Percentiles rank a stretch among this genome's conserved stretches.
phyloP scores from a whole-genome alignment of 2,329 filamentous ascomycete genomes.

The Coleophoma eucalyptorum region DNA sequence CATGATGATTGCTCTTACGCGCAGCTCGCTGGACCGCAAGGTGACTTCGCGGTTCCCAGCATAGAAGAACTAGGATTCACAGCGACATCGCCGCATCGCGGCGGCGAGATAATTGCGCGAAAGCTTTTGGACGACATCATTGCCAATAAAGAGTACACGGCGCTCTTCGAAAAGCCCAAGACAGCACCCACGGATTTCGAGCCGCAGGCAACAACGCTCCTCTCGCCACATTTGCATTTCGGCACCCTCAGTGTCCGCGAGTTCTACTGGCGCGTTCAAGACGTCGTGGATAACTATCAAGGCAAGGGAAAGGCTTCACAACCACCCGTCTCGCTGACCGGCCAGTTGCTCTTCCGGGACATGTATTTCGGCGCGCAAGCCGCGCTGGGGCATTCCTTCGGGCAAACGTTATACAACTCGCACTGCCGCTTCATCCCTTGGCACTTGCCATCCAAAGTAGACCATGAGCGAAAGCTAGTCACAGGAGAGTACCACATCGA shows the following conservation, averaged over 20 bases:
- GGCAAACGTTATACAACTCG: slow-evolving; percentile 61
- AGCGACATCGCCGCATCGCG: slow-evolving; percentile 63
- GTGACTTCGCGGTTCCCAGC: slow-evolving; percentile 68
- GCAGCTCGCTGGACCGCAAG: slow-evolving; percentile 60
- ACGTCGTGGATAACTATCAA: slow-evolving; percentile 54
- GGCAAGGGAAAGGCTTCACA: slow-evolving; percentile 40
- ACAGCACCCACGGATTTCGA: slow-evolving; percentile 72
- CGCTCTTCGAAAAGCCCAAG: slow-evolving; percentile 72
- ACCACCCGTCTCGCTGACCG: slow-evolving; percentile 66
- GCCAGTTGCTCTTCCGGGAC: slow-evolving; percentile 73
- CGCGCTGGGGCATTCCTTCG: slow-evolving; percentile 58
- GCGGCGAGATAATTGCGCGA: slow-evolving; percentile 66
- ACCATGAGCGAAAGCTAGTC: slow-evolving; percentile 37
- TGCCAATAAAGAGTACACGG: slow-evolving; percentile 60
- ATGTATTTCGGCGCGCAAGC: slow-evolving; percentile 83
- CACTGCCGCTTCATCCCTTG: slow-evolving; percentile 74
- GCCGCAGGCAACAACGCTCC: slow-evolving; percentile 68
- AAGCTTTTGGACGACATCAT: slow-evolving; percentile 54
- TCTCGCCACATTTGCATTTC: slow-evolving; percentile 73
- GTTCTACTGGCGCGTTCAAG: slow-evolving; percentile 69
- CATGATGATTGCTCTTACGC: slow-evolving; percentile 53
- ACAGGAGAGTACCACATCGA: slow-evolving; percentile 64
- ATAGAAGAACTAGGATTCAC: slow-evolving; percentile 67
- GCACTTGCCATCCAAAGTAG: slow-evolving; percentile 63
- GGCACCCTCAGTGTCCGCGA: slow-evolving; percentile 66